Evolutionary conservation across 1,284 basidiomycete species (phyloP), one percentile per base, ranked within the genome.

Genomic region (Ceratobasidium sp.): DNA sequence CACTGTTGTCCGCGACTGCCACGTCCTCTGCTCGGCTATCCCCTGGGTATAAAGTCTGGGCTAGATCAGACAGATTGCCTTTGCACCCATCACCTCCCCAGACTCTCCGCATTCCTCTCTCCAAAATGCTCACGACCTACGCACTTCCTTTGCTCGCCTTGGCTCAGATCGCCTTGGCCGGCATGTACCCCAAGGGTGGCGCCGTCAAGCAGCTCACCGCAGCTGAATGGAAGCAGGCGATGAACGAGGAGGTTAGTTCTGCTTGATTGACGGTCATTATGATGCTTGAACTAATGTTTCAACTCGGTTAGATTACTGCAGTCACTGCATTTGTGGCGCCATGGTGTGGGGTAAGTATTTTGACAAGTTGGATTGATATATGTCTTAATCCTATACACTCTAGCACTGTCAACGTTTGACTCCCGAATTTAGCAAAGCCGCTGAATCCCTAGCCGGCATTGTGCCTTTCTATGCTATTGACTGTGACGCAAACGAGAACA

Each of bases 401-500:
- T 77, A 92, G 87, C 93, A 97, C 80, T 98, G 96, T 80, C 89
- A 96, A 83, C 84, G 84, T 55, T 88, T 97, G 83, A 92, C 84
- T 1, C 96, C 96, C 0, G 93, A 97, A 78, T 95, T 88, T 79
- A 88, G 87, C 77, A 91, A 92, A 76, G 94, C 93, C 0, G 94
- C 95, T 0, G 79, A 86, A 9, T 90, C 88, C 0, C 86, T 97
- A 26, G 84, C 89, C 73, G 94, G 95, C 8, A 84, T 98, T 43
- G 86, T 98, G 39, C 94, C 94, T 0, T 86, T 93, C 74, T 97
- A 96, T 80, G 92, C 94, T 12, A 87, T 98, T 53, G 94, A 98
- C 80, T 98, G 96, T 76, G 96, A 98, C 77, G 89, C 86, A n/a
- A 86, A 89, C 28, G 82, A 84, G 77, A 97, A 97, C 82, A 94